Percentiles rank a stretch among this genome's conserved stretches.
Conservation (phyloP, 768 basidiomycete genomes). For the Termitomyces sp. region DNA sequence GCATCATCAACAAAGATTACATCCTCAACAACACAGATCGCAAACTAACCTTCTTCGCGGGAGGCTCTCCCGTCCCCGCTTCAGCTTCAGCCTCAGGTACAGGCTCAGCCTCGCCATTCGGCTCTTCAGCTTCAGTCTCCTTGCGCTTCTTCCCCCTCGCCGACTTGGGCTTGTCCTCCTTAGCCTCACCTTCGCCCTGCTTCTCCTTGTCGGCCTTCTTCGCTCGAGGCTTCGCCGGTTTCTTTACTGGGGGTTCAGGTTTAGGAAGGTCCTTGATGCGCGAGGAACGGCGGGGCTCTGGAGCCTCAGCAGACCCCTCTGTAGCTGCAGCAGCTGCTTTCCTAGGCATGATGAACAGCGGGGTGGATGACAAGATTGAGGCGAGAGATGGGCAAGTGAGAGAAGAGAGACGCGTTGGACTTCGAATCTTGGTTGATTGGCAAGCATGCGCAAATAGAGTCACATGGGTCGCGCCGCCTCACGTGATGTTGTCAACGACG, state of each 20-base stretch:
- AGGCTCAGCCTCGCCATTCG: conserved; percentile 27
- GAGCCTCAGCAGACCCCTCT: conserved; percentile 31
- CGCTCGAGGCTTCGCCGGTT: conserved; percentile 57
- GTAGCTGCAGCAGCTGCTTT: conserved; percentile 51
- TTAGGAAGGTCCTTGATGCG: conserved; percentile 74
- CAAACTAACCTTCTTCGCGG: conserved; percentile 56
- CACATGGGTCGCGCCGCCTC: conserved; percentile 19
- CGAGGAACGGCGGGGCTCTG: conserved; percentile 63
- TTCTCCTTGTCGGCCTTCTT: conserved; percentile 46
- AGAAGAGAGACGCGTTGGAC: conserved; percentile 20
- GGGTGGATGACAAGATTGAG: conserved; percentile 3
- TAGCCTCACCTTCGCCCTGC: conserved; percentile 31
- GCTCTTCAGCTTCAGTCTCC: conserved; percentile 33
- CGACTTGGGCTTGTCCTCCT: conserved; percentile 54
- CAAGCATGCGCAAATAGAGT: conserved; percentile 15
- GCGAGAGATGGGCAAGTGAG: conserved; percentile 11
- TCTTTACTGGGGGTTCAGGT: conserved; percentile 46
- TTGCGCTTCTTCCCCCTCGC: conserved; percentile 39
- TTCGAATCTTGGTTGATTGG: conserved; percentile 17
- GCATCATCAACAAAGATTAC: neutral
- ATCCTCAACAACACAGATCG: conserved; percentile 2
- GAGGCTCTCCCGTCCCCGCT: conserved; percentile 34
- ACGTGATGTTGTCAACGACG: conserved; percentile 9
- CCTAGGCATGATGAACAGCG: conserved; percentile 51
- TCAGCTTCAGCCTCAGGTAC: conserved; percentile 20